Evolutionary conservation across 305 asterid genomes (phyloP).

Genomic region (Fraxinus albicans): DNA sequence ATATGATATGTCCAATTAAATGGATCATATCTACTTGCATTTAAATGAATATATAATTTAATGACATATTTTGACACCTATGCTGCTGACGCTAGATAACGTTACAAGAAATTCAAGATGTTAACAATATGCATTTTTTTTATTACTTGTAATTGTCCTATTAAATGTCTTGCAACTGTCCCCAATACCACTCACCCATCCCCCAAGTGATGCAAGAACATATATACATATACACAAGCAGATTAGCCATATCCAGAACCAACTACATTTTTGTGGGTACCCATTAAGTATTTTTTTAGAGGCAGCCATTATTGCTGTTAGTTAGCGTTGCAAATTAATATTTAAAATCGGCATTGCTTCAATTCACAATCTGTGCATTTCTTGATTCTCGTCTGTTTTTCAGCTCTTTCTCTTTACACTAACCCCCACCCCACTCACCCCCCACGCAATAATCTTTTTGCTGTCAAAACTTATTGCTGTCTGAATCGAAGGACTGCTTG

Average conservation of each 20-base stretch:
- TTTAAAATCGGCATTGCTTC: not conserved
- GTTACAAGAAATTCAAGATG: too few species aligned
- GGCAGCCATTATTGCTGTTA: not conserved
- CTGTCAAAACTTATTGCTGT: conserved; percentile 22
- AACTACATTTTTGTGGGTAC: not conserved
- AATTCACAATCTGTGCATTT: not conserved
- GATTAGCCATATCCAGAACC: not conserved
- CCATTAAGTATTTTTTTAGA: not conserved
- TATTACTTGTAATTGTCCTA: not conserved
- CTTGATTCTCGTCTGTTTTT: not conserved
- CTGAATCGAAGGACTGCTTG: not conserved
- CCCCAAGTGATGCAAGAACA: not conserved
- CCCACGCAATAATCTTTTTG: not conserved
- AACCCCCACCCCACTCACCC: not conserved
- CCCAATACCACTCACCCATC: not conserved
- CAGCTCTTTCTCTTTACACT: not conserved
- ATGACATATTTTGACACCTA: too few species aligned
- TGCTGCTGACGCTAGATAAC: too few species aligned
- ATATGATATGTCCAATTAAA: too few species aligned
- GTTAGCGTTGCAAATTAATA: not conserved
- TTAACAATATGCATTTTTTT: too few species aligned
- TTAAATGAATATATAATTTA: too few species aligned
- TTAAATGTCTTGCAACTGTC: not conserved
- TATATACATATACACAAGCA: not conserved
- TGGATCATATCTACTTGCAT: too few species aligned